Conservation (phyloP, 202 grass and related monocot genomes). For the Panicum hallii region DNA sequence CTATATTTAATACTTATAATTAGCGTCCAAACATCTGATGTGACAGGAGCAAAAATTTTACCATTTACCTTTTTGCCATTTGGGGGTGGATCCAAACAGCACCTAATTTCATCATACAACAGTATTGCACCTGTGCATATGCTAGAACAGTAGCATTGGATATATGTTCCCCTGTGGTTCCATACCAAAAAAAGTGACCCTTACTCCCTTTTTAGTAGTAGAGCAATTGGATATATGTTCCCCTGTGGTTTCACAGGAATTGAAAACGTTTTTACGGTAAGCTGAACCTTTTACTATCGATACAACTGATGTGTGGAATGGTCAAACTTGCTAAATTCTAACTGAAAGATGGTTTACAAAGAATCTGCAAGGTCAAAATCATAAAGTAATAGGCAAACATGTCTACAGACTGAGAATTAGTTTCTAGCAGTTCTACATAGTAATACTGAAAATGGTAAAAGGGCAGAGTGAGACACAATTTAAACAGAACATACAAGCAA, state of each 20-base stretch:
- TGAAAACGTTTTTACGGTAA: neutral
- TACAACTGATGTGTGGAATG: neutral
- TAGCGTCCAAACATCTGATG: no score
- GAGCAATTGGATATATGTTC: neutral
- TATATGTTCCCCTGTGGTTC: no score
- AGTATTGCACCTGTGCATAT: conserved; percentile 78
- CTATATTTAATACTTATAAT: no score
- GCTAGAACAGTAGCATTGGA: conserved; percentile 85
- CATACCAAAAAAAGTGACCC: no score
- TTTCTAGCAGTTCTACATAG: conserved; percentile 28
- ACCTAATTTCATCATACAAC: conserved; percentile 24
- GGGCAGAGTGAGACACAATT: neutral
- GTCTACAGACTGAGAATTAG: neutral
- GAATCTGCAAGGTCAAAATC: conserved; percentile 18
- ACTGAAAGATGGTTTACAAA: neutral
- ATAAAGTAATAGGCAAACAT: conserved; percentile 3
- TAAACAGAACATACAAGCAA: conserved; percentile 10
- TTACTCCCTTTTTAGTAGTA: no score
- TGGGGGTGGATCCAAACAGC: no score
- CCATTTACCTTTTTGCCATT: no score
- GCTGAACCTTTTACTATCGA: neutral
- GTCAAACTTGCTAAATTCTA: conserved; percentile 20
- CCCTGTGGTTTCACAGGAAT: neutral
- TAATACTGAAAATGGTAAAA: neutral
- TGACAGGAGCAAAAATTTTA: no score